These are phyloP conservation scores for Phytophthora pistaciae DNA, from an alignment of 352 stramenopile genomes.

Conservation along the genomic window DNA sequence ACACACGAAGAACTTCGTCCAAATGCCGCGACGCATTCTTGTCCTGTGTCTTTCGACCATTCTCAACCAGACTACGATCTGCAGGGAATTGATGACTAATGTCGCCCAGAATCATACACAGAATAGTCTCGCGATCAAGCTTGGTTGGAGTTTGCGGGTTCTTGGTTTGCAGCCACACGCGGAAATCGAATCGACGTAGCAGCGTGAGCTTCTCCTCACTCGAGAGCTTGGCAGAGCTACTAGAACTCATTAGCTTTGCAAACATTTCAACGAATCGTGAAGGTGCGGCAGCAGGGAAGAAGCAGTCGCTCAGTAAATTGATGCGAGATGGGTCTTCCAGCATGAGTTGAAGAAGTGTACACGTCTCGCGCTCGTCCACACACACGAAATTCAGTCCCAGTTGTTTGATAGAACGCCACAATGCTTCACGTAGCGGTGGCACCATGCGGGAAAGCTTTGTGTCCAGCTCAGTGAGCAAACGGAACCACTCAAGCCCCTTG, in stretches of 20 bases:
- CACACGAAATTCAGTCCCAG: conserved; percentile 83
- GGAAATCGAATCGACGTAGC: conserved; percentile 82
- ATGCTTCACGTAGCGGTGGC: conserved; percentile 80
- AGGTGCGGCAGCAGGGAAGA: conserved; percentile 76
- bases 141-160: conserved; percentile 58
- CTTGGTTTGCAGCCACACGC: conserved; percentile 73
- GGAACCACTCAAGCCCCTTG: conserved; percentile 88
- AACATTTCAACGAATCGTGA: conserved; percentile 90
- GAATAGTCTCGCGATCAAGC: conserved; percentile 84
- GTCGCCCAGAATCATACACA: conserved; percentile 83
- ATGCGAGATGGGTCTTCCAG: conserved; percentile 86
- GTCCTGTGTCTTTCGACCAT: conserved; percentile 21
- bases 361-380: conserved; percentile 85
- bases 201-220: conserved; percentile 79
- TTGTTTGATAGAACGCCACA: conserved; percentile 87
- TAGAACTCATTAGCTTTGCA: conserved; percentile 85
- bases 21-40: conserved; percentile 31
- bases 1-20: conserved; percentile 74
- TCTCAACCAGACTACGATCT: conserved; percentile 41
- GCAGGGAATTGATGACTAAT: conserved; percentile 66
- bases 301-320: conserved; percentile 83
- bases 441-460: conserved; percentile 85
- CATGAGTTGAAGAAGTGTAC: conserved; percentile 84
- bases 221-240: conserved; percentile 69
- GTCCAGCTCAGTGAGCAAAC: conserved; percentile 78